Conservation (phyloP, 768 basidiomycete genomes). For the Auricularia cornea region DNA sequence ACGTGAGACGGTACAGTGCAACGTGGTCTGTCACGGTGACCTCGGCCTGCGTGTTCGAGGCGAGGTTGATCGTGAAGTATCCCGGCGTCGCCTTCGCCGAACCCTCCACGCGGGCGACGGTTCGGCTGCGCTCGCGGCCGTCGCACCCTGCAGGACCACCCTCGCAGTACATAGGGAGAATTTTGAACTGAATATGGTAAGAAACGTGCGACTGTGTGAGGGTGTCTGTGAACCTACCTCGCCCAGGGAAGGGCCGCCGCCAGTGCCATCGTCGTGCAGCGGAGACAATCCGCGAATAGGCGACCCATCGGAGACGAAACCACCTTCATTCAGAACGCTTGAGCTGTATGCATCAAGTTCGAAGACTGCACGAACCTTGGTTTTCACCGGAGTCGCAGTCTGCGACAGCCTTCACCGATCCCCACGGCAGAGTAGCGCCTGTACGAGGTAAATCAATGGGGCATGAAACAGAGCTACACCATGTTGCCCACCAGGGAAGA, state of each 20-base stretch:
- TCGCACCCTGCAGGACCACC: neutral
- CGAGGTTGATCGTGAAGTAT: neutral
- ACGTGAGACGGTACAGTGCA: slow-evolving; percentile 10
- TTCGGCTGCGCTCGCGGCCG: neutral
- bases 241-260: slow-evolving; percentile 10
- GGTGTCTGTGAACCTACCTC: neutral
- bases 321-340: neutral
- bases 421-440: slow-evolving; percentile 9
- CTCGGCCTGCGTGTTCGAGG: slow-evolving; percentile 7
- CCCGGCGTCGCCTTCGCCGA: neutral
- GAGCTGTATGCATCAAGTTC: neutral
- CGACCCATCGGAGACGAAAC: slow-evolving; percentile 11
- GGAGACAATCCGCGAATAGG: slow-evolving; percentile 10
- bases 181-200: neutral
- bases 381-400: slow-evolving; percentile 9
- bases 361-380: neutral
- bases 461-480: neutral
- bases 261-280: slow-evolving; percentile 13
- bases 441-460: neutral
- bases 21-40: slow-evolving; percentile 12
- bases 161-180: neutral
- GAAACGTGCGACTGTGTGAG: too few relatives aligned
- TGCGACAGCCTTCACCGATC: slow-evolving; percentile 7
- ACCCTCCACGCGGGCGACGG: neutral
- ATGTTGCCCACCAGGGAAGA: slow-evolving; percentile 45